Percentiles rank a stretch among this genome's conserved stretches.
phyloP scores from a whole-genome alignment of 805 yeast genomes.

The Spathaspora gorwiae region DNA sequence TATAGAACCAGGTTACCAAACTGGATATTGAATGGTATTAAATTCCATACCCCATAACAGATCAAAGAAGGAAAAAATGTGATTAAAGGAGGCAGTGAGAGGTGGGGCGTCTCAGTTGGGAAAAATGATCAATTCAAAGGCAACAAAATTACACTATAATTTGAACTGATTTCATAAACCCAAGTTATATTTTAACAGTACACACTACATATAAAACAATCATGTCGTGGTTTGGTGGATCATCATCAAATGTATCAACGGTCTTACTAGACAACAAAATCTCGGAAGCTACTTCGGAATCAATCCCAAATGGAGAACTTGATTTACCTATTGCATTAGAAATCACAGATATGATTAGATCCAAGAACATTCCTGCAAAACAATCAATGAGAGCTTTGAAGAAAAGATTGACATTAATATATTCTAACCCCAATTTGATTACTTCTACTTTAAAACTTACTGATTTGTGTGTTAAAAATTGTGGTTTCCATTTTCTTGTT shows the following conservation, averaged over 20 bases:
- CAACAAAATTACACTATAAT: too few species aligned
- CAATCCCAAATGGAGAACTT: constrained; percentile 88
- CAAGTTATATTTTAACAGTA: too few species aligned
- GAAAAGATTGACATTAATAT: constrained; percentile 56
- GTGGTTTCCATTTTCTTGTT: constrained; percentile 78
- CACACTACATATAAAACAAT: too few species aligned
- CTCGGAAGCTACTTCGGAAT: constrained; percentile 75
- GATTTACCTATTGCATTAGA: constrained; percentile 73
- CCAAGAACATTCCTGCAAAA: constrained; percentile 71
- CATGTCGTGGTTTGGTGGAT: constrained; percentile 53
- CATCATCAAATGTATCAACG: constrained; percentile 22
- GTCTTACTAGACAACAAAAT: constrained; percentile 57
- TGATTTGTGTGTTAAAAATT: constrained; percentile 88
- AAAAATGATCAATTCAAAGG: too few species aligned
- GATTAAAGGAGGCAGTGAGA: too few species aligned
- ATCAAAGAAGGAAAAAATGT: too few species aligned
- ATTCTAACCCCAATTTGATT: constrained; percentile 74
- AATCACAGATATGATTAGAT: constrained; percentile 79
- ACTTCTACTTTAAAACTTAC: constrained; percentile 69
- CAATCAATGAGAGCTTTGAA: constrained; percentile 84
- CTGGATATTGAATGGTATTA: too few species aligned
- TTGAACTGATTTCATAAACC: too few species aligned
- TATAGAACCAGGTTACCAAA: too few species aligned
- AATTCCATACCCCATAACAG: too few species aligned
- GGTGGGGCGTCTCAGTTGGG: too few species aligned